Base-by-base conservation (phyloP, 371 early-diverging fungal species). In the Zychaea mexicana region DNA sequence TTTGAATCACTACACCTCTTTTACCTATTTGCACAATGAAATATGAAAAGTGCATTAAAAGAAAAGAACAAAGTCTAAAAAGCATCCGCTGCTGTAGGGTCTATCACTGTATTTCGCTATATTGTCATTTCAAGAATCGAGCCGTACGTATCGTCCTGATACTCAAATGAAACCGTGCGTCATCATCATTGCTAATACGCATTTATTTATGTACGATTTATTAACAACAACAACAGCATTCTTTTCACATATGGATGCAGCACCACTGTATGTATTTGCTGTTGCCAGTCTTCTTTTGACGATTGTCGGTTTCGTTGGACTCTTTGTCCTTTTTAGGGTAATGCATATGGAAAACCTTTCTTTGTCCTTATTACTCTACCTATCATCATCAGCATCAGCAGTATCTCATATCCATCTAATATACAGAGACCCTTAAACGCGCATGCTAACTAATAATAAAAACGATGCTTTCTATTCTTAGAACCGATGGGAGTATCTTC, bases 101-200 rank as follows among this genome's bases (percentile, higher is more conserved):
- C 28, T 82, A 10, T 75, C 79, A 4, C 31, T 80, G n/a, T 83
- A 83, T 62, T 78, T 83, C 60, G 72, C 80, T 13, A 65, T 79
- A 30, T 30, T 80, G 12, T 76, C 80, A 28, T 83, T 83, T 62
- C 80, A 75, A 64, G 53, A 52, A 13, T 66, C 69, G 42, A 83
- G 78, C 54, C 80, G 83, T 77, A 75, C 74, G 82, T 62, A 39
- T 26, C n/a, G 13, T 10, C 36, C n/a, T n/a, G n/a, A 36, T 36
- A 36, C 15, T 36, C 15, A 36, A 10, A 36, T 10, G 15, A 10
- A 8, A 36, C 1, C 8, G 2, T 36, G 8, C 15, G 1, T 36
- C 15, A 36, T 36, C 15, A 2, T 8, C 15, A 28, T 10, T 47
- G 36, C n/a, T 27, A 33, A 32, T 8, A 58, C 9, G 28, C 30